Evolutionary conservation across 2,329 filamentous ascomycete genomes (phyloP).

Genomic region (Samsoniella hepiali): DNA sequence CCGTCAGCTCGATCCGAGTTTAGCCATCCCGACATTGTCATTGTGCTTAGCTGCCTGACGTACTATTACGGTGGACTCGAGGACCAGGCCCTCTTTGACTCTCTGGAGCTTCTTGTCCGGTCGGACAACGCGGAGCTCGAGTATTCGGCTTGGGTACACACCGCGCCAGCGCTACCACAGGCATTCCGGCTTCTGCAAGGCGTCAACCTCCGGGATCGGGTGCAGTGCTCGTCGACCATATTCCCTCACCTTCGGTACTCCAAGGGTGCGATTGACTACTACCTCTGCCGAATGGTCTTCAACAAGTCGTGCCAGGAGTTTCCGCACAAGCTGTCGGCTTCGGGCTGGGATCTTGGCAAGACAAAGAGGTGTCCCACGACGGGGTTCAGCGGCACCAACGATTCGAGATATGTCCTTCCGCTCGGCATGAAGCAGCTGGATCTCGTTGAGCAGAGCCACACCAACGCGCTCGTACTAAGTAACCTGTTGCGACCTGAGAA

Average conservation of each 20-base stretch:
- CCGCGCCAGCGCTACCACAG: constrained; percentile 31
- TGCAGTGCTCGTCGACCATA: constrained; percentile 44
- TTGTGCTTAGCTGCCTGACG: constrained; percentile 52
- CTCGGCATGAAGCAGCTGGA: constrained; percentile 39
- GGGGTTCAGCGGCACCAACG: constrained; percentile 70
- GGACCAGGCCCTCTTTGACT: constrained; percentile 45
- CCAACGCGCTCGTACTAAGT: constrained; percentile 63
- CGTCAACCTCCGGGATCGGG: constrained; percentile 57
- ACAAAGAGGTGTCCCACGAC: constrained; percentile 49
- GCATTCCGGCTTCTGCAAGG: constrained; percentile 42
- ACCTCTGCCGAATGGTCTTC: constrained; percentile 56
- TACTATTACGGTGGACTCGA: constrained; percentile 57
- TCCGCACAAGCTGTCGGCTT: constrained; percentile 58
- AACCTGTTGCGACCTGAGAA: constrained; percentile 57
- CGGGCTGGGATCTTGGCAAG: constrained; percentile 62
- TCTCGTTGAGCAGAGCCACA: constrained; percentile 51
- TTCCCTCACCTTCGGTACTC: constrained; percentile 53
- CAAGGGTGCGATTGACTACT: constrained; percentile 61
- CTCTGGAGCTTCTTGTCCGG: constrained; percentile 34
- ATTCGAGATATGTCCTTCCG: constrained; percentile 56
- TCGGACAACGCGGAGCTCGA: constrained; percentile 48
- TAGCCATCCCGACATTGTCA: constrained; percentile 58
- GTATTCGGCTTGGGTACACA: constrained; percentile 48
- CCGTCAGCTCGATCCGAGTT: constrained; percentile 57
- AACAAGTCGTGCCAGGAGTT: constrained; percentile 62